Evolutionary conservation across 164 flowering plant genomes (phyloP), one percentile per base, ranked within the genome.

Genomic region (Saururus chinensis): DNA sequence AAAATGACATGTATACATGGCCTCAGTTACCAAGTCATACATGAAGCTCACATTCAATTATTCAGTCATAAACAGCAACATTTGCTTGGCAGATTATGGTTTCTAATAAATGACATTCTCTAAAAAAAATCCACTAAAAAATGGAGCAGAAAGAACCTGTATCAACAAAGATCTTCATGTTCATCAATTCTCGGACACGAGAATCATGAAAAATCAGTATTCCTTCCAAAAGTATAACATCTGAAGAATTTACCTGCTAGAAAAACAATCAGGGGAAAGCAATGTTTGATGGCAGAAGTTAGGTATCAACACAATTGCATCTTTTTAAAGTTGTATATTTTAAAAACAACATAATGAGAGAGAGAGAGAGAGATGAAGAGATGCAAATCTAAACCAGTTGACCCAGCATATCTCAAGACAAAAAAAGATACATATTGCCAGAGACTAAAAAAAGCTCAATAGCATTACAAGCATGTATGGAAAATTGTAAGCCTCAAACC

Each of bases 101-200:
- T 45, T 45, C 14, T 17, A 45, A 12, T 45, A 45, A 17, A 41
- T 12, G 2, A 45, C 14, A 45, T 12, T 45, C 17, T 17, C 17
- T 4, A 1, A 45, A 4, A 53, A n/a, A 53, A 14, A 62, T 7
- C 5, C 65, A 62, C 22, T 22, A 10, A 57, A 51, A 54, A 64
- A 56, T 54, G 54, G 35, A 20, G n/a, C 57, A 52, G 51, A 64
- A 62, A 60, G 65, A 81, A 93, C 98, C 98, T 88, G 96, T 85
- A 82, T 89, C 97, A 68, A 93, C 98, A 79, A 93, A 93, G 70
- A 93, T 86, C 85, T 93, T 93, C 98, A 93, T 93, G 70, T 86
- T 93, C 96, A 90, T 81, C 79, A 86, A 72, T 23, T 83, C 89
- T 21, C 98, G 80, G 19, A 93, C 90, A 61, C 96, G 89, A 20